These are phyloP conservation scores for Pyronema domesticum DNA, from an alignment of 495 filamentous ascomycete species.

Conservation along the genomic window DNA sequence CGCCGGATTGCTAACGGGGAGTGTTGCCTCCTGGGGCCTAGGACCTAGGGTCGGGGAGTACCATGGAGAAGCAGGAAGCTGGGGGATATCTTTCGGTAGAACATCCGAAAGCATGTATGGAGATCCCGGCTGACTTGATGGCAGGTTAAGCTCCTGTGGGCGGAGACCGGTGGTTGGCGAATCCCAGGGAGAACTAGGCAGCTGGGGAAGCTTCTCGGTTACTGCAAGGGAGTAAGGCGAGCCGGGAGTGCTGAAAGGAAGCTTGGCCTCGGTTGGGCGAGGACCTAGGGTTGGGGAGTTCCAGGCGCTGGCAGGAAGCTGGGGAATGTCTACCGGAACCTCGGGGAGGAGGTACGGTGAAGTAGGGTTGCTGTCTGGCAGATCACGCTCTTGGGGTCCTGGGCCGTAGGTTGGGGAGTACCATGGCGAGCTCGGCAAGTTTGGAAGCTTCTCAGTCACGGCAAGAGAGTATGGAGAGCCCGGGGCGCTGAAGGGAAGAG, in stretches of 20 bases:
- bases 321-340: background rate
- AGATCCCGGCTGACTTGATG: background rate
- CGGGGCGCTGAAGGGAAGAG: background rate
- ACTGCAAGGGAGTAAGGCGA: constrained; percentile 2
- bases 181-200: background rate
- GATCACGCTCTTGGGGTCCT: background rate
- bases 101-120: background rate
- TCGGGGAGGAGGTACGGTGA: background rate
- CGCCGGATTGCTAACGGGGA: constrained; percentile 4
- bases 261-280: background rate
- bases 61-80: background rate
- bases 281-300: constrained; percentile 2
- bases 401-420: constrained; percentile 2
- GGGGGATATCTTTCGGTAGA: background rate
- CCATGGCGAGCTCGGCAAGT: background rate
- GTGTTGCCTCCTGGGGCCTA: background rate
- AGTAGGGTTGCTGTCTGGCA: background rate
- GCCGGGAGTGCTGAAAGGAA: background rate
- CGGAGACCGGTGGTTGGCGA: background rate
- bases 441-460: background rate
- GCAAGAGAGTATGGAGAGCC: background rate
- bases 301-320: background rate
- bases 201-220: background rate
- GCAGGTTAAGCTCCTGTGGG: background rate
- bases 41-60: background rate